Percentiles rank a stretch among this genome's conserved stretches.
Conservation (phyloP, 225 moss, liverwort and hornwort genomes). For the Straminergon stramineum region DNA sequence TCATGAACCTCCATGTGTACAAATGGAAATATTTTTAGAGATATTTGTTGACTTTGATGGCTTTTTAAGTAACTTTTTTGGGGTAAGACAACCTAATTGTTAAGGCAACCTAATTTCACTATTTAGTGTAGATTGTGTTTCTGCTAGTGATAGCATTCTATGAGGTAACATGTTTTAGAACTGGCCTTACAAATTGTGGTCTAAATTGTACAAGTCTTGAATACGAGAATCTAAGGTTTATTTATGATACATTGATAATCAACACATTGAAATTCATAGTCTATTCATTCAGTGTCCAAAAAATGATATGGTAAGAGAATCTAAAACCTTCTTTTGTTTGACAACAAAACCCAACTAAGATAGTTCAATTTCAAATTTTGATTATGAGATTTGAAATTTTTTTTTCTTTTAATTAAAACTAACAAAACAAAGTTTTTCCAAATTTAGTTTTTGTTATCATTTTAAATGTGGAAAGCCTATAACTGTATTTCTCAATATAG, state of each 20-base stretch:
- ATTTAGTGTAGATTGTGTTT: background rate
- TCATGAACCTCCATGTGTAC: too few relatives aligned
- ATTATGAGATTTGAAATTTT: too few relatives aligned
- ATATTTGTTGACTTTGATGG: too few relatives aligned
- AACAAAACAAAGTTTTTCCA: background rate
- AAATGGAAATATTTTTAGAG: too few relatives aligned
- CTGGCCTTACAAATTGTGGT: too few relatives aligned
- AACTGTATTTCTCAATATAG: background rate
- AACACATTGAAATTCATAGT: background rate
- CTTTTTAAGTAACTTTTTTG: too few relatives aligned
- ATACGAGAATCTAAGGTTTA: background rate
- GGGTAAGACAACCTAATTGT: too few relatives aligned
- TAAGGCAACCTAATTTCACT: too few relatives aligned
- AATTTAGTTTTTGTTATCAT: too few relatives aligned
- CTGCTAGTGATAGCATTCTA: too few relatives aligned
- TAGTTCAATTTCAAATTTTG: background rate
- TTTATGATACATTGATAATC: background rate
- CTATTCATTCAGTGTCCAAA: accelerated
- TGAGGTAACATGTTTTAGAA: accelerated
- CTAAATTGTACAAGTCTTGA: background rate
- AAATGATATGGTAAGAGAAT: too few relatives aligned
- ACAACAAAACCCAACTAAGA: background rate
- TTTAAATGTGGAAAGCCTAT: background rate
- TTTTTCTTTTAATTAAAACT: background rate
- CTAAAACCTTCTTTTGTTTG: too few relatives aligned